Evolutionary conservation across 2,329 filamentous ascomycete genomes (phyloP), one percentile per base, ranked within the genome.

Genomic region (Botryotinia calthae): DNA sequence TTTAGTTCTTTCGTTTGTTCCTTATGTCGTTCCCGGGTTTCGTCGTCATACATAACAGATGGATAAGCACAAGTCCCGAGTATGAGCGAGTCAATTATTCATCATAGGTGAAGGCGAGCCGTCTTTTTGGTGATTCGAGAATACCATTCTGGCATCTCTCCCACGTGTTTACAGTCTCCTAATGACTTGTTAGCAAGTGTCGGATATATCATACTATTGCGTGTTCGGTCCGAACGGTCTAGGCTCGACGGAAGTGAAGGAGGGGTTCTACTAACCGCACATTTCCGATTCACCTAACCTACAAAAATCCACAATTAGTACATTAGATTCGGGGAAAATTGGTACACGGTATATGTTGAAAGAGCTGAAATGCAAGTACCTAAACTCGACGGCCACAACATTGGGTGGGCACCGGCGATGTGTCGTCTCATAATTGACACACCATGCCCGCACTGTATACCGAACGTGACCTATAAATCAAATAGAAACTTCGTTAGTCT

Each of bases 381-480:
- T 74, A 68, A 75, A 79, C 65, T 79, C 75, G 65, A 78, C 76
- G 16, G 79, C 77, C 61, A 80, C 86, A 44, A 89, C 84, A 74
- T 87, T 87, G 25, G 86, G 84, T 34, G 85, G 84, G 80, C 87
- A 89, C 74, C 87, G 82, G 75, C 84, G 85, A 76, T 88, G 87
- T 46, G 86, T 87, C 76, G 85, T 84, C 80, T 83, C 81, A 75
- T 83, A 83, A 74, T 75, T 79, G 63, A 78, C 78, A 82, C 87
- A 88, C 87, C 87, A 88, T 28, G 85, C 85, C 75, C 85, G 83
- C 63, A 88, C 87, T 14, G 85, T 86, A 76, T 85, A 88, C 48
- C 87, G 84, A 73, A 86, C 81, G 80, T 89, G 87, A 67, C 83
- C 83, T 72, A 62, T 44, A 28, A 31, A 68, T 34, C 37, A n/a